A percentile compares a stretch with the other conserved stretches of the same genome.
phyloP scores from a whole-genome alignment of 768 basidiomycete genomes.

The Pleurotus giganteus region DNA sequence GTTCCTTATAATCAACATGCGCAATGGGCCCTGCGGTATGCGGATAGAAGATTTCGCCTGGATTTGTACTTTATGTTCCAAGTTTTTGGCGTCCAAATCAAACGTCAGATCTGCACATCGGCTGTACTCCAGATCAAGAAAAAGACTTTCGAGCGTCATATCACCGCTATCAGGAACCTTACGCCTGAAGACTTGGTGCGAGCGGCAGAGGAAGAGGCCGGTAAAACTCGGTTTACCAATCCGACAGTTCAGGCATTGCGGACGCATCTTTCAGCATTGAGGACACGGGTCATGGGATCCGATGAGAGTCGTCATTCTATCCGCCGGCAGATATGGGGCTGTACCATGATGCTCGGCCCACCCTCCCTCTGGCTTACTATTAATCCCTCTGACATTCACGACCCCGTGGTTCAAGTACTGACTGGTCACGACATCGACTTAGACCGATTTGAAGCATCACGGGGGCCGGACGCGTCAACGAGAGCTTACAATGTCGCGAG shows the following conservation, averaged over 20 bases:
- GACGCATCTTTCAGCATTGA: background rate
- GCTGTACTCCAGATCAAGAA: background rate
- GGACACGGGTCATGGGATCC: background rate
- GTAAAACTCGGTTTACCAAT: background rate
- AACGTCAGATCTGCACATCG: background rate
- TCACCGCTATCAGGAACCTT: background rate
- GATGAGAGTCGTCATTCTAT: background rate
- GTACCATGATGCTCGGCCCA: background rate
- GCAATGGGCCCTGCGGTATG: conserved; percentile 16
- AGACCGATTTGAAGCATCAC: conserved; percentile 21
- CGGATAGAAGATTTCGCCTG: conserved; percentile 17
- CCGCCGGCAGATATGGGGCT: background rate
- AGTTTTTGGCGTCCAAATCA: conserved; percentile 25
- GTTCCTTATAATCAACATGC: conserved; percentile 17
- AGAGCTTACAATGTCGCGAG: background rate
- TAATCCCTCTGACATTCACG: conserved; percentile 2
- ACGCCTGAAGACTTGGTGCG: background rate
- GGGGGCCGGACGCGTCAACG: conserved; percentile 18
- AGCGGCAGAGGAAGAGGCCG: background rate
- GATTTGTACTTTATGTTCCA: conserved; percentile 26
- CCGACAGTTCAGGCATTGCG: background rate
- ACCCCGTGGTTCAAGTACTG: conserved; percentile 22
- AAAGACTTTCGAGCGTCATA: background rate
- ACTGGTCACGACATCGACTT: conserved; percentile 34
- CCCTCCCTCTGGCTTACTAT: background rate